Conservation (phyloP, 1,284 basidiomycete species). For the Malassezia arunalokei region DNA sequence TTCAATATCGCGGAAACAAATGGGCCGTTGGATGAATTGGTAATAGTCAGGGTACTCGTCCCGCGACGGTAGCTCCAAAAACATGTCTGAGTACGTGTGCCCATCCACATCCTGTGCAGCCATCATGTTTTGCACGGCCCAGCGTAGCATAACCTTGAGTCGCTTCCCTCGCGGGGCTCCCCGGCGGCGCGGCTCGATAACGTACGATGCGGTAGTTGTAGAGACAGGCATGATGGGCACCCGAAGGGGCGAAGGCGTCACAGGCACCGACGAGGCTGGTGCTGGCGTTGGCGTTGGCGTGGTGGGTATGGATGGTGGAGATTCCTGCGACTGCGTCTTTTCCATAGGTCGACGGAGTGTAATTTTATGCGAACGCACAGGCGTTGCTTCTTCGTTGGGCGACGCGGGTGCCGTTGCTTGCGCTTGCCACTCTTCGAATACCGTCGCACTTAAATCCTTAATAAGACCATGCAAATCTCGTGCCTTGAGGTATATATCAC, state of each 20-base stretch:
- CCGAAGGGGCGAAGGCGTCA: neutral
- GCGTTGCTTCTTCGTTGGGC: neutral
- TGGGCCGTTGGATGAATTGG: constrained; percentile 29
- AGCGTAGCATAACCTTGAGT: constrained; percentile 33
- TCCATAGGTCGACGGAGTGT: constrained; percentile 1
- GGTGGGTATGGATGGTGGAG: neutral
- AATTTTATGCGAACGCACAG: constrained; percentile 5
- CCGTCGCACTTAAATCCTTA: constrained; percentile 18
- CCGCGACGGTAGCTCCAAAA: constrained; percentile 31
- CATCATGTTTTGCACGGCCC: constrained; percentile 24
- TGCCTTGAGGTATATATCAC: constrained; percentile 72
- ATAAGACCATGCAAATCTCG: constrained; percentile 52
- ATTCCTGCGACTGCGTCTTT: too few relatives aligned
- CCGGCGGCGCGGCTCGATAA: constrained; percentile 10
- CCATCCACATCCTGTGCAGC: constrained; percentile 18
- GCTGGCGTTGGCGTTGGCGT: neutral
- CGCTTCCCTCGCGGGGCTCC: constrained; percentile 34
- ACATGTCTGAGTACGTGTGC: constrained; percentile 23
- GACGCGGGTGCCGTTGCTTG: neutral
- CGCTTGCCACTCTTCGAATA: constrained; percentile 4
- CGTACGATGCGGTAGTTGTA: neutral
- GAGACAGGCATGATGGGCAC: neutral
- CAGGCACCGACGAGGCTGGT: neutral
- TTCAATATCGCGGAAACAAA: constrained; percentile 34
- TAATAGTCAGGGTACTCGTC: constrained; percentile 42